Base-by-base conservation (phyloP, 2,329 filamentous ascomycete genomes). In the Claviceps citrina region DNA sequence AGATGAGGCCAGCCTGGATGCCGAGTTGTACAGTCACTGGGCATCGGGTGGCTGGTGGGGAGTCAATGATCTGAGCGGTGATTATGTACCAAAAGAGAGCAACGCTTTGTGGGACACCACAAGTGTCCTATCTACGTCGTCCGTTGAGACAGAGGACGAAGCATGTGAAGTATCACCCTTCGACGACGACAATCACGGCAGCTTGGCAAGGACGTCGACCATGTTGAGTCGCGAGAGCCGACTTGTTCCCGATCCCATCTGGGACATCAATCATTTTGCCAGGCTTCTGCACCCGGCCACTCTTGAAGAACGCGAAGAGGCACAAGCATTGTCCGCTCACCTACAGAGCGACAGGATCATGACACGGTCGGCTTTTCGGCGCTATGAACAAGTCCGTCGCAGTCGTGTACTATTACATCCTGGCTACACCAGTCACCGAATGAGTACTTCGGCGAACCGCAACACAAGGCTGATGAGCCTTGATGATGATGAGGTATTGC, bases 1-100 rank as follows among this genome's bases (percentile, higher is more conserved):
- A 53, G 52, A 76, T 31, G 82, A 91, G 49, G 70, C 72, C 22
- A 72, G 74, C 30, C 65, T 95, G 2, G 81, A 89, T 47, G 68
- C 71, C 2, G 78, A 76, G 43, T 63, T 95, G 2, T 96, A 95
- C 56, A 67, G 68, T 24, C 91, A 87, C 74, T 96, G 85, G 82
- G 76, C 81, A 39, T 67, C 70, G 40, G 85, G 84, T 16, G 85
- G 84, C 7, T 83, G 83, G 64, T 95, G 85, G 78, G 87, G 89
- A 1, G 78, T 79, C 13, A 68, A 78, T 25, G 89, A 96, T 55
- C 68, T 69, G 5, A 94, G 84, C 52, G 83, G 82, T 22, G 81
- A 89, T 46, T 96, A 87, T 56, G 58, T 66, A 25, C 78, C 78
- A 1, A 53, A 58, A 7, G 57, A 65, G 9, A 55, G 63, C 4